These are phyloP conservation scores for Nicotiana paniculata DNA, from an alignment of 257 asterid species.

Conservation along the genomic window DNA sequence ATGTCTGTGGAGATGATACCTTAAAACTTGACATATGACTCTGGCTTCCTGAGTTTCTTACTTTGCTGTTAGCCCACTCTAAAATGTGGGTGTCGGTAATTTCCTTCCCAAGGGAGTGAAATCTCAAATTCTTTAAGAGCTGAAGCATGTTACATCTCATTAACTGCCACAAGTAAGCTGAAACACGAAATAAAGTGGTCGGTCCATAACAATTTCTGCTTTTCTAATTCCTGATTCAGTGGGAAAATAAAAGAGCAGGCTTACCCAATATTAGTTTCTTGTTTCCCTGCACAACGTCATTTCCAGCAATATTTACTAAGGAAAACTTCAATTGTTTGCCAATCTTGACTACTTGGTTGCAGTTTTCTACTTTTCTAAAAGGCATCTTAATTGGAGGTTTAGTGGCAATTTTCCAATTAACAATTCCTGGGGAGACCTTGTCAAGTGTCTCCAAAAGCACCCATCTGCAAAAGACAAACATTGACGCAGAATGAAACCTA, in stretches of 20 bases:
- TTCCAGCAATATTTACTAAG: slow-evolving; percentile 87
- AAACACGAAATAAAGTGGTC: slow-evolving; percentile 11
- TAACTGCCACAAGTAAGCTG: slow-evolving; percentile 96
- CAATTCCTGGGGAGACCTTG: slow-evolving; percentile 87
- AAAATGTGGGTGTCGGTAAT: slow-evolving; percentile 72
- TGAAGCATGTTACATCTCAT: slow-evolving; percentile 92
- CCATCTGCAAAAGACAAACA: slow-evolving; percentile 55
- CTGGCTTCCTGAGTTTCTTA: slow-evolving; percentile 65
- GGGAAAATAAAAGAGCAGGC: slow-evolving; percentile 3
- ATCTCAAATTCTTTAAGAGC: slow-evolving; percentile 75
- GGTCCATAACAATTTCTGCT: slow-evolving; percentile 9
- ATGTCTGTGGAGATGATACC: slow-evolving; percentile 27
- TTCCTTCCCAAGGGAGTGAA: slow-evolving; percentile 86
- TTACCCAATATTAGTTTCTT: slow-evolving; percentile 84
- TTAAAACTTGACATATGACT: slow-evolving; percentile 68
- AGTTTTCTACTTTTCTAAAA: slow-evolving; percentile 86
- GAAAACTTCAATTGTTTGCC: slow-evolving; percentile 92
- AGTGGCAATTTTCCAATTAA: slow-evolving; percentile 85
- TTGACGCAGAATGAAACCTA: not conserved
- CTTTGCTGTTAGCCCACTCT: slow-evolving; percentile 87
- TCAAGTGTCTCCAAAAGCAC: slow-evolving; percentile 82
- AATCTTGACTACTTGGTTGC: slow-evolving; percentile 93
- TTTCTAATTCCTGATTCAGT: not conserved
- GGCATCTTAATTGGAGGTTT: slow-evolving; percentile 98
- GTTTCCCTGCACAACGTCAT: slow-evolving; percentile 92